Evolutionary conservation across 2,329 filamentous ascomycete species (phyloP), one percentile per base, ranked within the genome.

Genomic region (Penicillium digitatum): DNA sequence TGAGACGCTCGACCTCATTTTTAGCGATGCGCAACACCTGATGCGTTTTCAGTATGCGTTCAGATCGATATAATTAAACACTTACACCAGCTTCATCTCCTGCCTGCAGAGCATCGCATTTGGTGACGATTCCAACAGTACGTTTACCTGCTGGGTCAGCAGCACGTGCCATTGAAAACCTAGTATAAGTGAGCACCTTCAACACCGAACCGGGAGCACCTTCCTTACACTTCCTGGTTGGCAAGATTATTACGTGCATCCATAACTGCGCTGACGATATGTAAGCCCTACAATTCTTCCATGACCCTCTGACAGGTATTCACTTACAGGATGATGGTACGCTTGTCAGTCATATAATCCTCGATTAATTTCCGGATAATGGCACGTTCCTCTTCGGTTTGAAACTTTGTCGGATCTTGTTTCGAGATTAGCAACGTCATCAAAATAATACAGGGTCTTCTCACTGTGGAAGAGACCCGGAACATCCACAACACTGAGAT

Each of bases 261-360:
- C 37, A 39, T 39, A 20, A 39, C 37, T 2, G 37, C 37, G 1
- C 37, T 39, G 12, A 11, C 1, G 1, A 39, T 39, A 39, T 3
- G 37, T 39, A 39, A 39, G 37, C 37, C 37, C 1, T 1, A 39
- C 37, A 39, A 20, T 18, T 14, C 16, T n/a, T n/a, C n/a, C n/a
- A n/a, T n/a, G n/a, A n/a, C n/a, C n/a, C n/a, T n/a, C n/a, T n/a
- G n/a, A n/a, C n/a, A n/a, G n/a, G n/a, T n/a, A n/a, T n/a, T n/a
- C n/a, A n/a, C 73, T 6, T 77, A 80, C 7, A 86, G 69, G 2
- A 85, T 82, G 54, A 87, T 82, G 61, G 78, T 85, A 16, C 82
- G 77, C 43, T 73, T 68, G 29, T 80, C 72, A 18, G 63, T 64
- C 74, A 87, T 83, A 60, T 87, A 87, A 0, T 55, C 49, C 37